These are phyloP conservation scores for Blepharisma undulans DNA, from an alignment of 169 alveolate species.

Conservation along the genomic window DNA sequence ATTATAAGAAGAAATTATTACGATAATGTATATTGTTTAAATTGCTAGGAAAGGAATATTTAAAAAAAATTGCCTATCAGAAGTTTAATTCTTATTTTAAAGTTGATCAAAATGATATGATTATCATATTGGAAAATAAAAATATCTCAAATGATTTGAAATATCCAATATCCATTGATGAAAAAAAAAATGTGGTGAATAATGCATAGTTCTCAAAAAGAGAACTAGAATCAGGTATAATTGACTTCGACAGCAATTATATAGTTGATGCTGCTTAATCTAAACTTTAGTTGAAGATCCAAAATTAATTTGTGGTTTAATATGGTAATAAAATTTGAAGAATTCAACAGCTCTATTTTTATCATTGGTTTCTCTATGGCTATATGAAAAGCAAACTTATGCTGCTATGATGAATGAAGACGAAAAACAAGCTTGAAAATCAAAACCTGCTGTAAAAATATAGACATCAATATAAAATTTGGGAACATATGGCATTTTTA, in stretches of 20 bases:
- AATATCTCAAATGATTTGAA: neutral
- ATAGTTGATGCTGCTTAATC: neutral
- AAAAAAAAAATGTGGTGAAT: neutral
- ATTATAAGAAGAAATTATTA: too few species aligned
- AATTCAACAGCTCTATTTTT: neutral
- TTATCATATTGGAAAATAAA: too few species aligned
- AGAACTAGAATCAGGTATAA: neutral
- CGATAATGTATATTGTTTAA: too few species aligned
- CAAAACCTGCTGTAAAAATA: neutral
- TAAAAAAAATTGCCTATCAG: too few species aligned
- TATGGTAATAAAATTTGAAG: neutral
- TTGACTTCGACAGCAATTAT: too few species aligned
- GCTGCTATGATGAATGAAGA: slow-evolving; percentile 21
- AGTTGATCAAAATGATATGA: too few species aligned
- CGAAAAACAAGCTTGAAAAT: neutral
- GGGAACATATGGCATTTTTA: neutral
- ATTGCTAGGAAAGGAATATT: too few species aligned
- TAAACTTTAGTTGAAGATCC: neutral
- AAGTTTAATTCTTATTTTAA: too few species aligned
- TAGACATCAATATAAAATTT: neutral
- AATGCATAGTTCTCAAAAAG: neutral
- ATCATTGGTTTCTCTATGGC: neutral
- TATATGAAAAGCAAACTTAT: too few species aligned
- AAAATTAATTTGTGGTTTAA: neutral
- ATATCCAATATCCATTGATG: neutral